phyloP scores from a whole-genome alignment of 257 asterid species.

The Euphrasia confusa region DNA sequence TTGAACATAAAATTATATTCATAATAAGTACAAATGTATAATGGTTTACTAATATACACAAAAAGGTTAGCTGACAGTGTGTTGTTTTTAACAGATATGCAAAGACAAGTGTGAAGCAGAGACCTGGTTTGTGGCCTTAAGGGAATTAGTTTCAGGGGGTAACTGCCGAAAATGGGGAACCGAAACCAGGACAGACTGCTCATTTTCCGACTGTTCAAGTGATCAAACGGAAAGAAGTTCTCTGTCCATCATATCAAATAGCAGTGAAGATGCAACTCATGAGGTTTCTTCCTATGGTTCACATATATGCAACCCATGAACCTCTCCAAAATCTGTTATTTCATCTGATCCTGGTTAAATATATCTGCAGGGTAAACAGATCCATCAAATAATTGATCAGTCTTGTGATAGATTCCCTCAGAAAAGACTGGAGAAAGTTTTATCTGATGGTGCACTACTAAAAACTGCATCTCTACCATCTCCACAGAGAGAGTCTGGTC shows the following conservation, averaged over 20 bases:
- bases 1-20: background rate
- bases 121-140: conserved; percentile 62
- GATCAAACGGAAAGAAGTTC: conserved; percentile 37
- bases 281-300: conserved; percentile 47
- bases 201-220: conserved; percentile 43
- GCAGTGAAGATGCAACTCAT: conserved; percentile 33
- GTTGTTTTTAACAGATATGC: conserved; percentile 51
- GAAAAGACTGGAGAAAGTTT: conserved; percentile 51
- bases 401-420: conserved; percentile 41
- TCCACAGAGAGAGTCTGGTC: conserved; percentile 34
- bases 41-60: background rate
- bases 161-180: conserved; percentile 46
- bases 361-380: conserved; percentile 38
- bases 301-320: background rate
- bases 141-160: conserved; percentile 45
- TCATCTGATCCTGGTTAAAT: conserved; percentile 23
- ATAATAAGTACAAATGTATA: background rate
- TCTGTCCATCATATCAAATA: conserved; percentile 35
- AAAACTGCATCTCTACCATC: conserved; percentile 32
- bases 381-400: conserved; percentile 25
- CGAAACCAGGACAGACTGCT: conserved; percentile 31
- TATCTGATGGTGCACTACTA: conserved; percentile 45
- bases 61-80: conserved; percentile 18
- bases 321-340: conserved; percentile 10
- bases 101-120: conserved; percentile 80